phyloP scores from a whole-genome alignment of 805 yeast genomes.

The Candida parachauliodes region DNA sequence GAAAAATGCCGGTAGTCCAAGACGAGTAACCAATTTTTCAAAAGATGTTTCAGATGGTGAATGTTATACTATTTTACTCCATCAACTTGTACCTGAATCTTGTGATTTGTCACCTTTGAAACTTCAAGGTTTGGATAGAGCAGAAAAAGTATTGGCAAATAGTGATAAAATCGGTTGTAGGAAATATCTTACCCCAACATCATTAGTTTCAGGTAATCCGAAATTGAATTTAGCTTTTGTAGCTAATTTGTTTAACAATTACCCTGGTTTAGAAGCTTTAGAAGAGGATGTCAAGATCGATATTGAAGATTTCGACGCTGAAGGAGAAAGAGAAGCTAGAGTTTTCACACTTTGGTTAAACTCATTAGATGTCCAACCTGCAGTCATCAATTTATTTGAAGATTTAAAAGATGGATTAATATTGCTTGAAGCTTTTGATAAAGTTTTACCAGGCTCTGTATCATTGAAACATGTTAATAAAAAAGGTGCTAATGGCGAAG shows the following conservation, averaged over 20 bases:
- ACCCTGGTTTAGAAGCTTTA: conserved; percentile 94
- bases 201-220: conserved; percentile 94
- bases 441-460: conserved; percentile 92
- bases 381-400: conserved; percentile 86
- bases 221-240: conserved; percentile 95
- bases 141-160: conserved; percentile 78
- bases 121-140: conserved; percentile 73
- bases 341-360: conserved; percentile 97
- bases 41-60: conserved; percentile 92
- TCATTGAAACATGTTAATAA: conserved; percentile 77
- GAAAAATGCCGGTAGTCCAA: conserved; percentile 84
- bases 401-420: conserved; percentile 92
- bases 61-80: conserved; percentile 82
- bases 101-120: conserved; percentile 85
- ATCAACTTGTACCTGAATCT: conserved; percentile 79
- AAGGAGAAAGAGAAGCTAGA: conserved; percentile 98
- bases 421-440: conserved; percentile 88
- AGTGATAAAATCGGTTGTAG: conserved; percentile 92
- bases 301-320: conserved; percentile 97
- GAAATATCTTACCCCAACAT: conserved; percentile 89
- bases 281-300: conserved; percentile 89
- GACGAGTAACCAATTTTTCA: conserved; percentile 83
- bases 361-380: conserved; percentile 93
- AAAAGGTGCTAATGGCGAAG: conserved; percentile 74
- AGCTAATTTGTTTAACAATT: conserved; percentile 93